Conservation (phyloP, 1,284 basidiomycete species). For the Chalciporus sp. region DNA sequence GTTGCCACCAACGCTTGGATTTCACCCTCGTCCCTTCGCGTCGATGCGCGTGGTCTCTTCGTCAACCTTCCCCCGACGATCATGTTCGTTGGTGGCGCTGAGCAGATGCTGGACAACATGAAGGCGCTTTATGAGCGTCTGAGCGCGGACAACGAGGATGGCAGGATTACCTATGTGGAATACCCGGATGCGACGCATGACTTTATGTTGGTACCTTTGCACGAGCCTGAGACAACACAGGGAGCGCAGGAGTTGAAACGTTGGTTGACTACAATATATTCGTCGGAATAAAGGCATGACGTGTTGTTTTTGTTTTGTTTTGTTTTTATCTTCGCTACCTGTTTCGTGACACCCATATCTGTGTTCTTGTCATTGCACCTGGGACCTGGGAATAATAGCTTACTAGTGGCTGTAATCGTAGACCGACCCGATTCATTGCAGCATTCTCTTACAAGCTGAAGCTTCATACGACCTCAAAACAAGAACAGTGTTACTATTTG, state of each 20-base stretch:
- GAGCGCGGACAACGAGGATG: neutral
- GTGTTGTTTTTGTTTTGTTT: neutral
- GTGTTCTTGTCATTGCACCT: too few relatives aligned
- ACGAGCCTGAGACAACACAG: neutral
- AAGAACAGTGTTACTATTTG: too few relatives aligned
- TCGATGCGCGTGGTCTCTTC: neutral
- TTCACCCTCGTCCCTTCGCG: neutral
- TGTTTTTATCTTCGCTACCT: neutral
- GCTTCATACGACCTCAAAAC: too few relatives aligned
- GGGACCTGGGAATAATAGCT: too few relatives aligned
- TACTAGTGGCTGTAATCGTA: too few relatives aligned
- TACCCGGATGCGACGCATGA: neutral
- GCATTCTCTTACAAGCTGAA: too few relatives aligned
- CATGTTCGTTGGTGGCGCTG: neutral
- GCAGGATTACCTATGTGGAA: neutral
- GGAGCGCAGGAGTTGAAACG: neutral
- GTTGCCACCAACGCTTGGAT: neutral
- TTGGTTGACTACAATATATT: neutral
- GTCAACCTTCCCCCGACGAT: neutral
- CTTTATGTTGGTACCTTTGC: neutral
- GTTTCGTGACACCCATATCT: too few relatives aligned
- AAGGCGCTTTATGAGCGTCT: neutral
- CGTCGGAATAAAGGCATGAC: neutral
- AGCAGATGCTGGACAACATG: neutral
- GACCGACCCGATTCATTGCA: too few relatives aligned